Evolutionary conservation across 768 basidiomycete genomes (phyloP).

Genomic region (Tulasnella sp.): DNA sequence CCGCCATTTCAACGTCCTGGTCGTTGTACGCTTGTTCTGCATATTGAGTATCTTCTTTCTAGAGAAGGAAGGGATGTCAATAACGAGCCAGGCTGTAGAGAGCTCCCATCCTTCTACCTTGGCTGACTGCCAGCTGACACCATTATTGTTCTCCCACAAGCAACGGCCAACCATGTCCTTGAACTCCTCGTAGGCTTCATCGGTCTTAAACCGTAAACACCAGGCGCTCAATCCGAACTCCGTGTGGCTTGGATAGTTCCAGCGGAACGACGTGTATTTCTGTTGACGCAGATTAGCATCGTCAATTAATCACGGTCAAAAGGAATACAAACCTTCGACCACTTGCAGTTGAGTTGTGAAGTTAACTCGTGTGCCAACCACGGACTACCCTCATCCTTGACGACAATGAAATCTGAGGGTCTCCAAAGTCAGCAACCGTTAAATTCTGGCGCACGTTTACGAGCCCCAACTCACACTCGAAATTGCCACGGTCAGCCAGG

Average conservation of each 20-base stretch:
- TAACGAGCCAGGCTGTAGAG: not conserved
- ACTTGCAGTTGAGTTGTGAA: conserved; percentile 51
- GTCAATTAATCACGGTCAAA: not conserved
- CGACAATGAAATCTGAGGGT: conserved; percentile 22
- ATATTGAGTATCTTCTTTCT: conserved; percentile 84
- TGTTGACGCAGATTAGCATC: not conserved
- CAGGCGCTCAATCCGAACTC: conserved; percentile 59
- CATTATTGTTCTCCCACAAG: conserved; percentile 75
- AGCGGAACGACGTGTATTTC: conserved; percentile 59
- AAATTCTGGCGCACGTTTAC: no score
- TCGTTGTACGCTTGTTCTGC: conserved; percentile 54
- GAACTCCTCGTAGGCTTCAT: conserved; percentile 53
- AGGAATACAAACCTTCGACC: conserved; percentile 14
- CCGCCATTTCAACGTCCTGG: conserved; percentile 86
- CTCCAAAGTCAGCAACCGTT: not conserved
- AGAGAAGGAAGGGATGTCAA: not conserved
- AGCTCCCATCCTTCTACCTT: conserved; percentile 43
- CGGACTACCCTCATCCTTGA: conserved; percentile 37
- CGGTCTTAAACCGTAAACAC: conserved; percentile 61
- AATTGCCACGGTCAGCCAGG: not conserved
- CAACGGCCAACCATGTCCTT: conserved; percentile 56
- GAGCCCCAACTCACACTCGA: conserved; percentile 11
- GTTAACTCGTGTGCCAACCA: conserved; percentile 55
- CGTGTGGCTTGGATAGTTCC: conserved; percentile 61
- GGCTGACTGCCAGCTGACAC: conserved; percentile 65